Evolutionary conservation across 2,329 filamentous ascomycete species (phyloP).

Genomic region (Ramularia endophylla): DNA sequence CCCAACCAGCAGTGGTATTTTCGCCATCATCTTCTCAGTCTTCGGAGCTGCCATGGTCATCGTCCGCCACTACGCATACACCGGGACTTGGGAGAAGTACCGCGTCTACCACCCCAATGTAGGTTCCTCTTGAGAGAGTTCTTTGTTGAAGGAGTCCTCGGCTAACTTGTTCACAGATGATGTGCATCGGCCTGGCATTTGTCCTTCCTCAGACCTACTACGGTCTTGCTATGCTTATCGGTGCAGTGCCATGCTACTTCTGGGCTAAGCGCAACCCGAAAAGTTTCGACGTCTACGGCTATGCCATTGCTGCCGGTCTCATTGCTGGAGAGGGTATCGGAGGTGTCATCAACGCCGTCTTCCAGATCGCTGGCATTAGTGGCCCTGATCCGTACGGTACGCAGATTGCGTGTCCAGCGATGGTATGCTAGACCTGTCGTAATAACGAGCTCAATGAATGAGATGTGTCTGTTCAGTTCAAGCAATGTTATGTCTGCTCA

Average conservation of each 20-base stretch:
- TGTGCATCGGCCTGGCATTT: conserved; percentile 53
- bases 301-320: conserved; percentile 54
- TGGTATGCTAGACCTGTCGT: conserved; percentile 23
- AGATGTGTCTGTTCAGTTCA: too few species aligned
- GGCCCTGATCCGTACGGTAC: conserved; percentile 38
- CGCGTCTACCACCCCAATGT: conserved; percentile 55
- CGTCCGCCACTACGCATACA: conserved; percentile 50
- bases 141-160: too few species aligned
- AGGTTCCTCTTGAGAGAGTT: too few species aligned
- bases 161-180: too few species aligned
- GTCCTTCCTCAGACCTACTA: conserved; percentile 53
- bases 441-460: neutral
- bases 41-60: conserved; percentile 49
- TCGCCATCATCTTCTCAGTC: conserved; percentile 51
- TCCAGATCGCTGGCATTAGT: conserved; percentile 41
- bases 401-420: conserved; percentile 37
- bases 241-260: conserved; percentile 45
- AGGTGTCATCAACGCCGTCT: conserved; percentile 55
- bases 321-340: conserved; percentile 61
- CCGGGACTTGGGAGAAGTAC: conserved; percentile 50
- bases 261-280: conserved; percentile 51
- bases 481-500: too few species aligned
- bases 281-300: conserved; percentile 53
- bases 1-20: conserved; percentile 51
- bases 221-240: conserved; percentile 54